Evolutionary conservation across 768 basidiomycete genomes (phyloP).

Genomic region (Trametes cingulata): DNA sequence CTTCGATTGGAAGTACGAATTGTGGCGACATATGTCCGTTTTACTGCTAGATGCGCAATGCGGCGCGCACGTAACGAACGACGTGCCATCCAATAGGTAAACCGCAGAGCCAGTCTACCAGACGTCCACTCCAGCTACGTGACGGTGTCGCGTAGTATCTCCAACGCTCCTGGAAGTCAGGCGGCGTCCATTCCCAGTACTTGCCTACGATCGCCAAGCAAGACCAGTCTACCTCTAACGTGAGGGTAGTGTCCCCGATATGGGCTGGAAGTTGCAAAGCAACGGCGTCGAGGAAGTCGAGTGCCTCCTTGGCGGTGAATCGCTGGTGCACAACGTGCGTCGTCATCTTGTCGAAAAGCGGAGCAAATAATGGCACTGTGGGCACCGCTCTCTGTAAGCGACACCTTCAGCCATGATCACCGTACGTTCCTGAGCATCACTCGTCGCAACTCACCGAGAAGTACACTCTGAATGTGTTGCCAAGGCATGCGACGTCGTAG

Average conservation of each 20-base stretch:
- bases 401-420: neutral
- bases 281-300: neutral
- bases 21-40: too few species aligned
- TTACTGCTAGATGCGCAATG: too few species aligned
- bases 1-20: too few species aligned
- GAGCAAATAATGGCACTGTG: neutral
- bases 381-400: neutral
- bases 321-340: neutral
- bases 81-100: too few species aligned
- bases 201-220: too few species aligned
- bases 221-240: too few species aligned
- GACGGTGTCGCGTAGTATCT: too few species aligned
- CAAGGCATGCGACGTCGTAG: neutral
- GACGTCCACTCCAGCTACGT: too few species aligned
- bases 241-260: neutral
- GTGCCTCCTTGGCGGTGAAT: neutral
- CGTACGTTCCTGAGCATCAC: neutral
- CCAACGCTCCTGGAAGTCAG: too few species aligned
- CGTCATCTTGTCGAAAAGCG: slow-evolving; percentile 1
- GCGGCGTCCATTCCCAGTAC: too few species aligned
- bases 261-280: neutral
- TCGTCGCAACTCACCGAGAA: neutral
- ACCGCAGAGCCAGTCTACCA: too few species aligned
- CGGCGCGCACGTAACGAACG: too few species aligned
- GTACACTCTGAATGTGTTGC: neutral